Evolutionary conservation across 208 protist species (phyloP).

Genomic region (Angomonas deanei): DNA sequence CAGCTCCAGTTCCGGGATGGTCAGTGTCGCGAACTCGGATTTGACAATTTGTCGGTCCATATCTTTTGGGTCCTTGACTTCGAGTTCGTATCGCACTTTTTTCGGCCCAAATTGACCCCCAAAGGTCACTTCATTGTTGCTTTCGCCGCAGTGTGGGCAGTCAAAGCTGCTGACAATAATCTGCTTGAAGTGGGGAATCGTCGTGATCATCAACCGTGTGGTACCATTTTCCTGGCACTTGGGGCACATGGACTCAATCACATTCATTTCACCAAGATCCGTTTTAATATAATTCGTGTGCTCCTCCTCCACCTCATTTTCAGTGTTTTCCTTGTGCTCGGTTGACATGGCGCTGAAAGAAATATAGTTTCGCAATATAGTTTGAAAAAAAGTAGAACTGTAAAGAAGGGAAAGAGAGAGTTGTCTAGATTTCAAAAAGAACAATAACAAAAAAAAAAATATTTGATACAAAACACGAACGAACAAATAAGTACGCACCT

Average conservation of each 20-base stretch:
- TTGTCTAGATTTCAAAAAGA: neutral
- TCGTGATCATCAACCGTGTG: conserved; percentile 89
- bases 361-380: neutral
- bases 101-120: conserved; percentile 80
- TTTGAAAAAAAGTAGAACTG: neutral
- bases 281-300: conserved; percentile 53
- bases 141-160: conserved; percentile 77
- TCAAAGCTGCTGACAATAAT: conserved; percentile 91
- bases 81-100: conserved; percentile 77
- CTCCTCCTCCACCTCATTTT: conserved; percentile 6
- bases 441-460: conserved; percentile 4
- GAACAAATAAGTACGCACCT: neutral
- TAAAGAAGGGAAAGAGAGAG: neutral
- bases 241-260: conserved; percentile 87
- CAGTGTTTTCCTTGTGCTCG: conserved; percentile 2
- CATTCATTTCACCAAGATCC: conserved; percentile 84
- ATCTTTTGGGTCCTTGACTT: conserved; percentile 81
- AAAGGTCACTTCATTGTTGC: conserved; percentile 89
- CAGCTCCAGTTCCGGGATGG: conserved; percentile 90
- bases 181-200: conserved; percentile 90
- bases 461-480: neutral
- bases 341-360: neutral
- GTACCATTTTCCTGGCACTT: conserved; percentile 79
- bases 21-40: conserved; percentile 85
- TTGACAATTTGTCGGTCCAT: conserved; percentile 92